Base-by-base conservation (phyloP, 257 asterid species). In the Leptodermis oblonga region DNA sequence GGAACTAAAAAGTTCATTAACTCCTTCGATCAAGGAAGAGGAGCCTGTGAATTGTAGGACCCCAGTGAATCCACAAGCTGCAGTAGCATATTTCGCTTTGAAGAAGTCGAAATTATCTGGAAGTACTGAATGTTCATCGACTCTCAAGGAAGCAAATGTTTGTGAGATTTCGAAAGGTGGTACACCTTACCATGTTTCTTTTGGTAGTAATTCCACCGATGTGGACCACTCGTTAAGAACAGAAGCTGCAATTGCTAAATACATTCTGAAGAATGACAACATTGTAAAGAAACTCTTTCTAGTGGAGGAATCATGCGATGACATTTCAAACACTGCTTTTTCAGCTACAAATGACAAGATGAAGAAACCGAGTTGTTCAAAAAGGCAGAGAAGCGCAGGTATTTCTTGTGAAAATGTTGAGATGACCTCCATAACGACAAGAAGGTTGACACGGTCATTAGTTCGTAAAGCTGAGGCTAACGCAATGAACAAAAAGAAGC, bases 21-120 rank as follows among this genome's bases (percentile, higher is more conserved):
- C 67, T 60, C 59, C 77, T 68, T 61, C 77, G 11, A 61, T 82
- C 25, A 61, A 37, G 48, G 58, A 70, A 71, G 81, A 73, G 73
- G 77, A 46, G 68, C 23, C 59, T 66, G 46, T 23, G 34, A 80
- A 74, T 60, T 73, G 60, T 79, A 76, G 74, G 73, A 68, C 80
- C 15, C 81, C 67, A 75, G 76, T 71, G 78, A 84, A 65, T 72
- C 90, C 88, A 70, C 87, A 82, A 69, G 90, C 93, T 67, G 85
- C 90, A 74, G 81, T 90, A 76, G 93, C 93, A 70, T 88, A 88
- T 77, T 88, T 87, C 52, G 93, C 93, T 76, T 84, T 84, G 55
- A 58, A 76, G 63, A 79, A 82, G 80, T 81, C 86, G 31, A 77
- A 62, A 63, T 62, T 31, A 9, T 34, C 68, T 39, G 45, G 41